Conservation (phyloP, 108 stramenopile species). For the Pinguiococcus pyrenoidosus region DNA sequence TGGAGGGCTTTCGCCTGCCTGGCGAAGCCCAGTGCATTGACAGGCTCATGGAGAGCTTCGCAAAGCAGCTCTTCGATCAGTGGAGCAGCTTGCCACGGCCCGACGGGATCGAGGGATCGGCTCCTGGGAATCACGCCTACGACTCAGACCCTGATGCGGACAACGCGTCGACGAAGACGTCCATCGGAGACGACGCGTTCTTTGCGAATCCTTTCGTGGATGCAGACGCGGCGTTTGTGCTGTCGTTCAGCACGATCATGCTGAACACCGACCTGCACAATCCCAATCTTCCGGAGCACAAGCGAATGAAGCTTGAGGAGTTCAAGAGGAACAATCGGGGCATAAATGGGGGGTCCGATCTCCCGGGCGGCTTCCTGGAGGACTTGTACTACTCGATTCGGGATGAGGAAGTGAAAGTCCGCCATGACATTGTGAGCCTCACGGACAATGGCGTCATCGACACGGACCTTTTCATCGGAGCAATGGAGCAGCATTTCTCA, state of each 20-base stretch:
- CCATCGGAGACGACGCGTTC: background rate
- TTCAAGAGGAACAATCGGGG: constrained; percentile 81
- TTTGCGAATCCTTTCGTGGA: constrained; percentile 57
- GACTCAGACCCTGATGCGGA: too few relatives aligned
- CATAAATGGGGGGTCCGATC: constrained; percentile 71
- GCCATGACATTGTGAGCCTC: background rate
- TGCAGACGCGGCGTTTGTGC: constrained; percentile 78
- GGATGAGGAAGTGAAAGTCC: constrained; percentile 25
- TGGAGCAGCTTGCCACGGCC: background rate
- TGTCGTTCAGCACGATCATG: constrained; percentile 85
- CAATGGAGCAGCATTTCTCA: too few relatives aligned
- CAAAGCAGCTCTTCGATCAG: constrained; percentile 51
- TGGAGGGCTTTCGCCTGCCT: constrained; percentile 73
- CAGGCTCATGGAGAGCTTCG: constrained; percentile 86
- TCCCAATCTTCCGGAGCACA: constrained; percentile 63
- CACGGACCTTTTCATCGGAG: too few relatives aligned
- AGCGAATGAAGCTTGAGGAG: constrained; percentile 73
- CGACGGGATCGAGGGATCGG: background rate
- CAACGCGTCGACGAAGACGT: background rate
- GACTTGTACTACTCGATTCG: constrained; percentile 69
- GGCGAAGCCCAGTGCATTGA: constrained; percentile 95
- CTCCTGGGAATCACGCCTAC: too few relatives aligned
- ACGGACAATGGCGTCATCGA: too few relatives aligned
- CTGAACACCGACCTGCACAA: constrained; percentile 81
- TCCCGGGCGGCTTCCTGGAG: constrained; percentile 57